phyloP scores from a whole-genome alignment of 768 basidiomycete species.

The Pilatotrama ljubarskyi region DNA sequence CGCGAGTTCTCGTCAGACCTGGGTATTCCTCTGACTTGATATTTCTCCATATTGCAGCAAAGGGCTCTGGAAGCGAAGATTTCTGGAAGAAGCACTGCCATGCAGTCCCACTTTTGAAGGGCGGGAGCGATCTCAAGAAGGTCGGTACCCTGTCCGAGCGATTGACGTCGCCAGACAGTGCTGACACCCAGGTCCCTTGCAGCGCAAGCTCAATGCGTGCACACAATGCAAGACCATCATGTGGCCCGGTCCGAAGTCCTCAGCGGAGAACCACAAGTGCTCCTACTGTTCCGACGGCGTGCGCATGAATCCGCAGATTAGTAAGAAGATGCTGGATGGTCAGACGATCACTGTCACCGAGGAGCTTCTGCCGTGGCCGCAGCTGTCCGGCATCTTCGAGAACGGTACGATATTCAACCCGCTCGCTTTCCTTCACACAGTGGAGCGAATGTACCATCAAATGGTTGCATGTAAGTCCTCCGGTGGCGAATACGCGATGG shows the following conservation, averaged over 20 bases:
- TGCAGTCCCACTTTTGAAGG: neutral
- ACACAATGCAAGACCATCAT: constrained; percentile 16
- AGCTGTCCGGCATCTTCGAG: constrained; percentile 16
- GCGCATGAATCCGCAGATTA: neutral
- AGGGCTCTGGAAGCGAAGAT: neutral
- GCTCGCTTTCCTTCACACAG: no score
- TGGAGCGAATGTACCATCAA: neutral
- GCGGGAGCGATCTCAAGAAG: neutral
- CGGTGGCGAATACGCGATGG: neutral
- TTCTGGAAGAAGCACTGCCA: neutral
- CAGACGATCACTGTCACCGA: neutral
- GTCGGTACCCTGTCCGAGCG: neutral
- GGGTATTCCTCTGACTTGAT: no score
- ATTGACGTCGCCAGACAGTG: neutral
- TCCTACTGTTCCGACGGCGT: constrained; percentile 20
- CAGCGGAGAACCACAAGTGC: constrained; percentile 11
- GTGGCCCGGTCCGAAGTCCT: constrained; percentile 6
- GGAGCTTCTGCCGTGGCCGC: constrained; percentile 12
- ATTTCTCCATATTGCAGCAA: neutral
- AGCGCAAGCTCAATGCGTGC: constrained; percentile 13
- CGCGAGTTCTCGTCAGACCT: no score
- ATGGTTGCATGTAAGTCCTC: neutral
- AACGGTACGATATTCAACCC: constrained; percentile 7
- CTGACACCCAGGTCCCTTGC: neutral
- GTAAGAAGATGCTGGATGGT: neutral